Percentiles rank a stretch among this genome's conserved stretches.
These are phyloP conservation scores for Calocera cornea DNA, from an alignment of 768 basidiomycete species.

Conservation along the genomic window DNA sequence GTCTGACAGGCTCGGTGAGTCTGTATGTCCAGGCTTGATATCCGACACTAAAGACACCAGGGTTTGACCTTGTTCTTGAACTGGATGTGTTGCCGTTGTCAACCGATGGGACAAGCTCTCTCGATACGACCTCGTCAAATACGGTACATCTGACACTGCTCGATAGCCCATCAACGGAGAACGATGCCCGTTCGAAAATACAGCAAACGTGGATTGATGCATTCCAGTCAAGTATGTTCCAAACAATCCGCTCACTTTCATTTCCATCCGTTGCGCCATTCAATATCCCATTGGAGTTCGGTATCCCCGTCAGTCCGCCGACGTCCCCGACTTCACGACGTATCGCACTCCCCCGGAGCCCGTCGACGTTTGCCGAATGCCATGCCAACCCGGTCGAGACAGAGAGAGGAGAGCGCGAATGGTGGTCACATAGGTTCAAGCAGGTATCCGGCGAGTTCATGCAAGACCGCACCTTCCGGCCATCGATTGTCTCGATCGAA, in stretches of 20 bases:
- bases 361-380: constrained; percentile 50
- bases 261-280: constrained; percentile 24
- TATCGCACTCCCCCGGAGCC: constrained; percentile 38
- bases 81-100: constrained; percentile 42
- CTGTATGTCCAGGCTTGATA: no score
- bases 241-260: constrained; percentile 34
- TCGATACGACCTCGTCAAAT: constrained; percentile 24
- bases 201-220: constrained; percentile 37
- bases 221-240: constrained; percentile 38
- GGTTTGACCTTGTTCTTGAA: constrained; percentile 27
- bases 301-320: not conserved
- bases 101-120: constrained; percentile 25
- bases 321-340: constrained; percentile 23
- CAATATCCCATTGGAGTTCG: constrained; percentile 17
- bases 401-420: constrained; percentile 56
- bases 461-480: not conserved
- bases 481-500: not conserved
- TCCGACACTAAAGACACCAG: constrained; percentile 11
- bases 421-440: constrained; percentile 59
- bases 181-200: constrained; percentile 18
- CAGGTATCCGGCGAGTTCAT: constrained; percentile 29
- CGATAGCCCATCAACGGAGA: constrained; percentile 7
- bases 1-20: constrained; percentile 22
- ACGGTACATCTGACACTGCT: constrained; percentile 27
- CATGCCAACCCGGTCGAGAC: constrained; percentile 24